Percentiles rank a stretch among this genome's conserved stretches.
phyloP scores from a whole-genome alignment of 148 eudicot genomes.

The Amaranthus palmeri region DNA sequence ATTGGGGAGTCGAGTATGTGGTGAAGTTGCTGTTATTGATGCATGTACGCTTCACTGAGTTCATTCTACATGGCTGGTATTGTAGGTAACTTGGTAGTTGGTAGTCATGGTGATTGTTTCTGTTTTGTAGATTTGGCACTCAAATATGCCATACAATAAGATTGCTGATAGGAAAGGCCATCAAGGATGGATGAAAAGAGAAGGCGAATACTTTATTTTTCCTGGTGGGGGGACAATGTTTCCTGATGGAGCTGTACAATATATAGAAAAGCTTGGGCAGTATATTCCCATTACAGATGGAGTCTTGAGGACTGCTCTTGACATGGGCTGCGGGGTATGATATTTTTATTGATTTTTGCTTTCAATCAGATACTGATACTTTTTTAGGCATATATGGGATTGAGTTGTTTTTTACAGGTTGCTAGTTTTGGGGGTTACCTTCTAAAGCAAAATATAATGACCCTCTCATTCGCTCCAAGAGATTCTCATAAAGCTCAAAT shows the following conservation, averaged over 20 bases:
- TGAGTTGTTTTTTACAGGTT: slow-evolving; percentile 48
- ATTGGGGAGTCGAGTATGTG: background rate
- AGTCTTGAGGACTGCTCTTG: slow-evolving; percentile 89
- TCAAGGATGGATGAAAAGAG: slow-evolving; percentile 96
- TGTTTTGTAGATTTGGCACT: slow-evolving; percentile 79
- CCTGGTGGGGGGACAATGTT: slow-evolving; percentile 99
- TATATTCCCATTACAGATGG: slow-evolving; percentile 90
- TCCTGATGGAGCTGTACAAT: slow-evolving; percentile 88
- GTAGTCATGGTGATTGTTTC: background rate
- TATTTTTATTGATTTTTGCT: slow-evolving; percentile 10
- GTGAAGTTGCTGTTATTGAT: background rate
- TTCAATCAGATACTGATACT: background rate
- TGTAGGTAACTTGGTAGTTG: background rate
- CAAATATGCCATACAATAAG: slow-evolving; percentile 90
- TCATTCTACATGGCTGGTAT: background rate
- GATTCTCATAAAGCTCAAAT: slow-evolving; percentile 98
- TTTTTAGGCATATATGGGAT: background rate
- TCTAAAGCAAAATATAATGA: slow-evolving; percentile 63
- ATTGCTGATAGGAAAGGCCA: slow-evolving; percentile 98
- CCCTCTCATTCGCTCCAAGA: slow-evolving; percentile 97
- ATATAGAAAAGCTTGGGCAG: slow-evolving; percentile 89
- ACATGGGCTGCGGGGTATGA: slow-evolving; percentile 99
- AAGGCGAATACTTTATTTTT: slow-evolving; percentile 85
- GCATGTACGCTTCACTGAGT: background rate
- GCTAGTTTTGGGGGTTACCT: slow-evolving; percentile 98